Evolutionary conservation across 768 basidiomycete species (phyloP), one percentile per base, ranked within the genome.

Genomic region (Pisolithus tinctorius): DNA sequence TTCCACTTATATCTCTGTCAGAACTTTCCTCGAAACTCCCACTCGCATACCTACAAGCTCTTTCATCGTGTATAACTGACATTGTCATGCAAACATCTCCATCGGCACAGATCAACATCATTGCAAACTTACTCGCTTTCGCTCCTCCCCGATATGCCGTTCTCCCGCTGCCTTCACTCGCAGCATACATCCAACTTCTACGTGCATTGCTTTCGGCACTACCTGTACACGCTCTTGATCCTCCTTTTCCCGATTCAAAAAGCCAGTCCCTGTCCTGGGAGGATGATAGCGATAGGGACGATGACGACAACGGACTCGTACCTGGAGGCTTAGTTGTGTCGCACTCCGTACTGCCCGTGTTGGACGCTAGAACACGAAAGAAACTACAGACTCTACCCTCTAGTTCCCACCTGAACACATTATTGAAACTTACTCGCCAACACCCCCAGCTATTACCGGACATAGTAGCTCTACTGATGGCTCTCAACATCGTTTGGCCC

Each of bases 121-220:
- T 89, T 6, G 84, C 89, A 1, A 94, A 91, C 59, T 66, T 90
- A 11, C 66, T 80, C 48, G 74, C 80, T 26, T 84, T 93, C 62
- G 74, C 74, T 10, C 71, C 80, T 1, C 80, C 85, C 2, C 76
- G 84, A 40, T 86, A 90, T 61, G 56, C 74, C 9, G 64, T 65
- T 6, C 69, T 88, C 11, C 66, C 74, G 0, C 55, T 69, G 3
- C 52, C 70, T 0, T 71, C 81, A 3, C 62, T 88, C 14, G 65
- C 62, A 17, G 67, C 73, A 6, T 88, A 86, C 54, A 68, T 88
- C 17, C 65, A 67, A 7, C 72, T 88, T 29, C 71, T 80, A 17
- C 68, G 79, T 3, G 58, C 62, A 0, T 62, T 88, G 6, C 62
- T 89, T 60, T 75, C 76, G 50, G 64, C 62, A 0, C 67, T 88